These are phyloP conservation scores for Aspergillus sp. DNA, from an alignment of 2,329 filamentous ascomycete genomes.

Conservation along the genomic window DNA sequence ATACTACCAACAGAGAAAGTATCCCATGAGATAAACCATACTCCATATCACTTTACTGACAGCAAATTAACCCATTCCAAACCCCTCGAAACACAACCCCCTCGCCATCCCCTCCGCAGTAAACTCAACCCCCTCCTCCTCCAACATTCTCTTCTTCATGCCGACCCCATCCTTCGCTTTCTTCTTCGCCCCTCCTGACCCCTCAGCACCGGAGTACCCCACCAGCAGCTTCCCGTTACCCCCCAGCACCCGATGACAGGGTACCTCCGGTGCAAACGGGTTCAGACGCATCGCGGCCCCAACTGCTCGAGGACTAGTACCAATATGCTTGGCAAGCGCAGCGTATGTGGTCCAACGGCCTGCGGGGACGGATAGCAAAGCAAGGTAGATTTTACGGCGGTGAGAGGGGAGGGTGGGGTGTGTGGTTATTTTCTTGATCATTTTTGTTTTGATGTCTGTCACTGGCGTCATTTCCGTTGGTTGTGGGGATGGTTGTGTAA, in stretches of 20 bases:
- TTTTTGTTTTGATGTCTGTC: slow-evolving; percentile 16
- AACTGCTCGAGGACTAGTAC: slow-evolving; percentile 73
- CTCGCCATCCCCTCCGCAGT: slow-evolving; percentile 32
- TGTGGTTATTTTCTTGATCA: slow-evolving; percentile 36
- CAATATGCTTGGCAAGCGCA: slow-evolving; percentile 66
- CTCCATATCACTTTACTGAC: not conserved
- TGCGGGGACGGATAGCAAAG: slow-evolving; percentile 74
- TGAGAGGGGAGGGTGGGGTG: slow-evolving; percentile 53
- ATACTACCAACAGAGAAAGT: too few relatives aligned
- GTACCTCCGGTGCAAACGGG: slow-evolving; percentile 78
- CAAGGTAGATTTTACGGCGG: slow-evolving; percentile 62
- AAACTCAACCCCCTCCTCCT: slow-evolving; percentile 40
- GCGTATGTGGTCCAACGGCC: slow-evolving; percentile 79
- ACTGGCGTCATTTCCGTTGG: not conserved
- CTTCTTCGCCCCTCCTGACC: slow-evolving; percentile 48
- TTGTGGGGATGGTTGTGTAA: not conserved
- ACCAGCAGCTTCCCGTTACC: slow-evolving; percentile 61
- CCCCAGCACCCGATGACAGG: slow-evolving; percentile 79
- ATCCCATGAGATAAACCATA: not conserved
- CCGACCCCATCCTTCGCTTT: slow-evolving; percentile 42
- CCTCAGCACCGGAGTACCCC: slow-evolving; percentile 55
- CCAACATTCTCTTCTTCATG: slow-evolving; percentile 38
- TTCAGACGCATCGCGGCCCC: slow-evolving; percentile 76
- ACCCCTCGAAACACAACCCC: slow-evolving; percentile 11
- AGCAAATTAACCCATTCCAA: not conserved